Percentiles rank a stretch among this genome's conserved stretches.
These are phyloP conservation scores for Cucumis hystrix DNA, from an alignment of 306 rosid genomes.

Conservation along the genomic window DNA sequence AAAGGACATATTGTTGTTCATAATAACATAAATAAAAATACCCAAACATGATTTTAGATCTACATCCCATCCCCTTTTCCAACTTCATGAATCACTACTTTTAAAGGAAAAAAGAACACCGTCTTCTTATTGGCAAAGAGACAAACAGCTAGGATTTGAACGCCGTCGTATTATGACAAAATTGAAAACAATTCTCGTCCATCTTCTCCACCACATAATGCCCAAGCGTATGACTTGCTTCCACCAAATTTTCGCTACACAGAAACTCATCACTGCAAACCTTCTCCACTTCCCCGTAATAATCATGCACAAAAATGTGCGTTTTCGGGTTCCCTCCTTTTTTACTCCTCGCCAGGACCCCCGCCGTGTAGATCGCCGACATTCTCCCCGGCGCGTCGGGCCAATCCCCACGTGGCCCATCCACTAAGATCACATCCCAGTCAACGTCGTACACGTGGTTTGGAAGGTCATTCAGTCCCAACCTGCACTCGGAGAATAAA, in stretches of 20 bases:
- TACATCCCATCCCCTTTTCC: background rate
- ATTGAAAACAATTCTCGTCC: constrained; percentile 63
- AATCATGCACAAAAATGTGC: constrained; percentile 81
- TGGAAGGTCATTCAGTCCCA: constrained; percentile 80
- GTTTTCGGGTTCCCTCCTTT: constrained; percentile 84
- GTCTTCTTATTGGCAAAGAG: background rate
- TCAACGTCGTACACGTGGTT: constrained; percentile 88
- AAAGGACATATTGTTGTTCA: background rate
- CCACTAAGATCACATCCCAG: constrained; percentile 84
- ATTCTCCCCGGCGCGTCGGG: constrained; percentile 84
- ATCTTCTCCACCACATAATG: constrained; percentile 77
- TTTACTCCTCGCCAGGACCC: constrained; percentile 77
- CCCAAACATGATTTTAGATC: background rate
- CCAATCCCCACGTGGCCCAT: constrained; percentile 90
- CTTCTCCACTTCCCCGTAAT: constrained; percentile 41
- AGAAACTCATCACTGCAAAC: constrained; percentile 69
- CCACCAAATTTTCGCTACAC: constrained; percentile 72
- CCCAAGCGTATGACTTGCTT: constrained; percentile 44
- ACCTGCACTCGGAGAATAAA: constrained; percentile 65
- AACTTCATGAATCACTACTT: background rate
- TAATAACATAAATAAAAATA: background rate
- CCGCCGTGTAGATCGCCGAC: constrained; percentile 78
- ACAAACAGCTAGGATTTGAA: background rate
- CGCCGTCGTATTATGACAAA: constrained; percentile 33
- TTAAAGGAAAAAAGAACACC: background rate